Base-by-base conservation (phyloP, 176 grass and related monocot genomes). In the Metroxylon sagu region DNA sequence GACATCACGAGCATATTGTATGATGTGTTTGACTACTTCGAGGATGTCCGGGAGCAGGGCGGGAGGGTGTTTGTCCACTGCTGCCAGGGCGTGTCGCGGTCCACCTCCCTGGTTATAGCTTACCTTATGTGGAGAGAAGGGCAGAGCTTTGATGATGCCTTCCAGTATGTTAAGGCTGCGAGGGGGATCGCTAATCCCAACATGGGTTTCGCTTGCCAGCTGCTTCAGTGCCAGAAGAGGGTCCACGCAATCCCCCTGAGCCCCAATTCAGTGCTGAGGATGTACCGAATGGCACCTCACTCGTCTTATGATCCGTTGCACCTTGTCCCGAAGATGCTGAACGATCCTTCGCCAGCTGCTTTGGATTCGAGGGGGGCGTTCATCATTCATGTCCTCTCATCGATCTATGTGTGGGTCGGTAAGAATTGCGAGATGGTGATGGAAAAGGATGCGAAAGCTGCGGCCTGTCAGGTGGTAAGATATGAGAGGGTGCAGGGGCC, bases 91-190 rank as follows among this genome's bases (percentile, higher is more conserved):
- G 94, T 98, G 4, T 98, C 94, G 0, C 68, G 94, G 60, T 98
- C 94, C 2, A 98, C 94, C 5, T 98, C 94, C 17, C 73, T 98
- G 17, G 94, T 92, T 6, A 98, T 98, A 14, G 94, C 94, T 4
- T 98, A 98, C 67, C 54, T 98, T 65, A 98, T 98, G 94, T 98
- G 94, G 94, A 85, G 94, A 60, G 83, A 92, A 79, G 94, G 88
- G 18, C 94, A 89, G 81, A 98, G 88, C 67, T 98, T 98, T 19
- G 92, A 97, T n/a, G 85, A 93, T 48, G 94, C 94, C 0, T 98
- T 98, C 72, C 79, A 89, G 70, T 83, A 85, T 68, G 94, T 98
- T 5, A 98, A 98, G 63, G 81, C 88, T 4, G 94, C 94, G 28
- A 84, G 94, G 25, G 84, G 94, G 16, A 98, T 98, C 0, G 88